A percentile compares a stretch with the other conserved stretches of the same genome.
Evolutionary conservation across 2,329 filamentous ascomycete genomes (phyloP).

Genomic region (Chlorencoelia australis): DNA sequence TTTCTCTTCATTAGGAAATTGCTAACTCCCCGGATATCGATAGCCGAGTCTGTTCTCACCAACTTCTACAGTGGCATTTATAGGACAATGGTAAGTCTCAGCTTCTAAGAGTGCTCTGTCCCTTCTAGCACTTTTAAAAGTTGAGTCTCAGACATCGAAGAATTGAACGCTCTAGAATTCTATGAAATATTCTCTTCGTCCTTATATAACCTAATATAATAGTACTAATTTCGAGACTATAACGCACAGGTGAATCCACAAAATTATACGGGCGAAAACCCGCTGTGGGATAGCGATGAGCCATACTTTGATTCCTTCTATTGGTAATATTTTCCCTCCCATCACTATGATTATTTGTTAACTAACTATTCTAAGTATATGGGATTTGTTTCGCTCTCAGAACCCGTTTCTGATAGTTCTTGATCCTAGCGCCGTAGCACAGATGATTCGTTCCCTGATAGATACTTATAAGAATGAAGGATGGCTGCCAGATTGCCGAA

Average conservation of each 20-base stretch:
- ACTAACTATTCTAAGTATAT: constrained; percentile 36
- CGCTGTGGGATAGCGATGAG: constrained; percentile 53
- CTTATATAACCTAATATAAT: no score
- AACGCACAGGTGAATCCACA: no score
- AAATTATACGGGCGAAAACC: constrained; percentile 66
- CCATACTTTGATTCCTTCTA: constrained; percentile 72
- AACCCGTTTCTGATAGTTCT: constrained; percentile 61
- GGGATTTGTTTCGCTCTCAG: constrained; percentile 61
- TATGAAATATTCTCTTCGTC: no score
- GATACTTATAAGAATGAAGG: constrained; percentile 58
- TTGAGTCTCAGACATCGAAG: no score
- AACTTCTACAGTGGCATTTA: constrained; percentile 64
- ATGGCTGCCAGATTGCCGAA: constrained; percentile 32
- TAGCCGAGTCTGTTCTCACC: constrained; percentile 43
- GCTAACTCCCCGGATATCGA: no score
- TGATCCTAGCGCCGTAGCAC: constrained; percentile 51
- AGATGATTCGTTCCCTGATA: constrained; percentile 62
- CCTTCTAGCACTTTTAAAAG: no score
- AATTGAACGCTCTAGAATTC: no score
- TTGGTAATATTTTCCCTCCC: constrained; percentile 14
- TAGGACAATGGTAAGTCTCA: constrained; percentile 58
- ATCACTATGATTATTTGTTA: neutral
- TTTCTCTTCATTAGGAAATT: no score
- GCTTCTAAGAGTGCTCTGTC: no score
- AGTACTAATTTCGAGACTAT: no score